These are phyloP conservation scores for Musa beccarii DNA, from an alignment of 176 grass and related monocot species.

Conservation along the genomic window DNA sequence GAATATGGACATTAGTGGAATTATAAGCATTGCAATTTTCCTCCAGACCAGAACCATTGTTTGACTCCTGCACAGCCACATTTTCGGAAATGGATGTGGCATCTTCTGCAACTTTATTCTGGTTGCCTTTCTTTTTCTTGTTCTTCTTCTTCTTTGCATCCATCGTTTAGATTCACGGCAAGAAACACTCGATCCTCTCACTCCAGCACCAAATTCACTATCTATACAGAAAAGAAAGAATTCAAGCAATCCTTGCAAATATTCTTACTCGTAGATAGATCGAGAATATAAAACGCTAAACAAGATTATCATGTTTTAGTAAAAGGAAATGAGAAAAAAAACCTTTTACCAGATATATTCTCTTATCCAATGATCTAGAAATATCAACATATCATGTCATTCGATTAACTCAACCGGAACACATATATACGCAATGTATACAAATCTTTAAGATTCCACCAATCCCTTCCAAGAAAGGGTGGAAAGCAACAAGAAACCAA, in stretches of 20 bases:
- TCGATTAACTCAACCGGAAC: not conserved
- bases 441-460: not conserved
- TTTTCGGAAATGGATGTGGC: constrained; percentile 35
- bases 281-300: not conserved
- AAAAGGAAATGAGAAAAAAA: not conserved
- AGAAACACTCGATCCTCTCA: not conserved
- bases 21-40: constrained; percentile 28
- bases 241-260: too few species aligned
- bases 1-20: constrained; percentile 33
- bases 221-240: not conserved
- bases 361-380: not conserved
- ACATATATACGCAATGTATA: not conserved
- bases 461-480: not conserved
- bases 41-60: constrained; percentile 28
- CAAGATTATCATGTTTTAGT: not conserved
- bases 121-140: constrained; percentile 87
- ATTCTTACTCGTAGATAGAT: not conserved
- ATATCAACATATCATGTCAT: not conserved
- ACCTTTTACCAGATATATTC: not conserved
- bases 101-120: constrained; percentile 48
- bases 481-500: not conserved
- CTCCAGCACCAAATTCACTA: not conserved
- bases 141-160: constrained; percentile 89
- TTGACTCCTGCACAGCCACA: constrained; percentile 23
- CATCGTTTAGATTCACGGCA: constrained; percentile 29